Percentiles rank a stretch among this genome's conserved stretches.
Evolutionary conservation across 1,284 basidiomycete species (phyloP).

Genomic region (Gastroboletus turbinatus): DNA sequence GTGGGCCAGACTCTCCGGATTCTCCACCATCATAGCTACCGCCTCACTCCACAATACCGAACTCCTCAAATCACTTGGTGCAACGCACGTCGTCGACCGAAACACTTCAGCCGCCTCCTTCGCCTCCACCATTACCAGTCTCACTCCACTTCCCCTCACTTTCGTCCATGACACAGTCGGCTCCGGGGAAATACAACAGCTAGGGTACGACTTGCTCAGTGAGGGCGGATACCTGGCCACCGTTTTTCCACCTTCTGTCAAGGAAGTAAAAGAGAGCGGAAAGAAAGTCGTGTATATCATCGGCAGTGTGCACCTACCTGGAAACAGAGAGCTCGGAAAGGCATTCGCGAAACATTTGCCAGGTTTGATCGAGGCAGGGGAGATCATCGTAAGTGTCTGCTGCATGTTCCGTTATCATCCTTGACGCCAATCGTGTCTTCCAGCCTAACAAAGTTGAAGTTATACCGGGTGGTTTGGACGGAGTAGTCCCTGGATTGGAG

Average conservation of each 20-base stretch:
- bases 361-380: too few relatives aligned
- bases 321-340: too few relatives aligned
- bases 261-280: too few relatives aligned
- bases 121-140: background rate
- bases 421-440: too few relatives aligned
- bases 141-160: background rate
- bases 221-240: background rate
- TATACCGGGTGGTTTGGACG: conserved; percentile 6
- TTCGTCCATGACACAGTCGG: background rate
- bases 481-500: background rate
- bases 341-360: too few relatives aligned
- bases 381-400: too few relatives aligned
- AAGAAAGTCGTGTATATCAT: too few relatives aligned
- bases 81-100: conserved; percentile 29
- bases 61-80: conserved; percentile 31
- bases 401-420: too few relatives aligned
- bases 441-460: conserved; percentile 1
- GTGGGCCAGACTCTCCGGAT: conserved; percentile 29
- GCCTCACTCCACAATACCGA: conserved; percentile 30
- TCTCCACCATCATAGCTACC: conserved; percentile 24
- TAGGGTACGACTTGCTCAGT: conserved; percentile 1
- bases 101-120: background rate
- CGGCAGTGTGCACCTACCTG: too few relatives aligned
- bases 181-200: background rate
- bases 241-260: too few relatives aligned